These are phyloP conservation scores for Ophiorrhiza pumila DNA, from an alignment of 257 asterid species.

Conservation along the genomic window DNA sequence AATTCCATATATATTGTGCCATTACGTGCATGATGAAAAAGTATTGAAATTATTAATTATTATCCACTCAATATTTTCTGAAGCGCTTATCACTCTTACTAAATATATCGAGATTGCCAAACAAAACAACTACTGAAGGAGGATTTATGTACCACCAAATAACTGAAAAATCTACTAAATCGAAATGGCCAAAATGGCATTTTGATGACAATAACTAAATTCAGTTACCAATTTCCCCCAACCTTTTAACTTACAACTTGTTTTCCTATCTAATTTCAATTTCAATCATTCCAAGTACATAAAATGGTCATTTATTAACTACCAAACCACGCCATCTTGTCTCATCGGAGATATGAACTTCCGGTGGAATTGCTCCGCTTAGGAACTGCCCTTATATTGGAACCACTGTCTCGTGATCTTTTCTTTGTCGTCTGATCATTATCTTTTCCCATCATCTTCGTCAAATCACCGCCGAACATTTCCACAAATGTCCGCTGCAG, in stretches of 20 bases:
- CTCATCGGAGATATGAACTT: constrained; percentile 15
- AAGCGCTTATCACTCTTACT: neutral
- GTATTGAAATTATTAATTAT: too few relatives aligned
- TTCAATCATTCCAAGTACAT: too few relatives aligned
- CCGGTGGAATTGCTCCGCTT: constrained; percentile 25
- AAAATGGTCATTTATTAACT: too few relatives aligned
- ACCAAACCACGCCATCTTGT: too few relatives aligned
- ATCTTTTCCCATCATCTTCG: constrained; percentile 34
- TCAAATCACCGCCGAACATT: constrained; percentile 79
- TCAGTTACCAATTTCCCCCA: too few relatives aligned
- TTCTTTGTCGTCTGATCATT: constrained; percentile 43
- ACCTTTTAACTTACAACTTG: too few relatives aligned
- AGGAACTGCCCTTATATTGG: constrained; percentile 34
- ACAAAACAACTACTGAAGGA: too few relatives aligned
- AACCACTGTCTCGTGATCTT: constrained; percentile 43
- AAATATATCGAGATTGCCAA: neutral
- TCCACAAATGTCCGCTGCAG: constrained; percentile 78
- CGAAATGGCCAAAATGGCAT: too few relatives aligned
- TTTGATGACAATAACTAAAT: too few relatives aligned
- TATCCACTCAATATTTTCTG: neutral
- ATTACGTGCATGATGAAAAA: too few relatives aligned
- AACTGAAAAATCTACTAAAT: neutral
- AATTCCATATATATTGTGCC: too few relatives aligned
- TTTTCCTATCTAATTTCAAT: too few relatives aligned
- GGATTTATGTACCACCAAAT: neutral